Evolutionary conservation across 139 green algal species (phyloP), one percentile per base, ranked within the genome.

Genomic region (Chlorella sp.): DNA sequence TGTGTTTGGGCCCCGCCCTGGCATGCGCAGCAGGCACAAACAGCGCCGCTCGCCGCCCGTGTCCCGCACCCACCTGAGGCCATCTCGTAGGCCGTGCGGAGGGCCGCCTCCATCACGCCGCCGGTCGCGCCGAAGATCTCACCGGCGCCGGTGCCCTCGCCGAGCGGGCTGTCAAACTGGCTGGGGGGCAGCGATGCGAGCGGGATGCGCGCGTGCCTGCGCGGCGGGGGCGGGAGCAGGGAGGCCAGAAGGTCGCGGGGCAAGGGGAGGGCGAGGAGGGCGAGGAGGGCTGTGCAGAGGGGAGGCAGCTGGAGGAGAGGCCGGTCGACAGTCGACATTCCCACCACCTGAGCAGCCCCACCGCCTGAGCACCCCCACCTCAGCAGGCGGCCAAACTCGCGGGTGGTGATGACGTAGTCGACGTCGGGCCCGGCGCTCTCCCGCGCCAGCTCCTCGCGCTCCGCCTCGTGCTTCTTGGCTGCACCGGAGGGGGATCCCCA

Each of bases 331-430:
- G n/a, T n/a, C n/a, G n/a, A n/a, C n/a, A n/a, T n/a, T n/a, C n/a
- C n/a, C n/a, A n/a, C n/a, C n/a, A n/a, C n/a, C n/a, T n/a, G n/a
- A n/a, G n/a, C n/a, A n/a, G n/a, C n/a, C n/a, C n/a, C n/a, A n/a
- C n/a, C n/a, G n/a, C n/a, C n/a, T n/a, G n/a, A n/a, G n/a, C n/a
- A n/a, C 56, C n/a, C 65, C 33, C 27, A 61, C 42, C 79, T 33
- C 40, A 93, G 77, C 8, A 92, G 82, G 65, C 73, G 75, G 36
- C 75, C 89, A 58, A 93, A 69, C 75, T 93, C 87, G 33, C 73
- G 73, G 8, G 89, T 92, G 5, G 87, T 92, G 31, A 93, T 80
- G 11, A 93, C 89, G 70, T 91, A 86, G 66, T 93, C 87, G n/a
- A 93, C 84, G 61, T 93, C 85, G 5, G 73, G 84, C 29, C 48